Evolutionary conservation across 805 yeast genomes (phyloP), one percentile per base, ranked within the genome.

Genomic region (Schwanniomyces occidentalis): DNA sequence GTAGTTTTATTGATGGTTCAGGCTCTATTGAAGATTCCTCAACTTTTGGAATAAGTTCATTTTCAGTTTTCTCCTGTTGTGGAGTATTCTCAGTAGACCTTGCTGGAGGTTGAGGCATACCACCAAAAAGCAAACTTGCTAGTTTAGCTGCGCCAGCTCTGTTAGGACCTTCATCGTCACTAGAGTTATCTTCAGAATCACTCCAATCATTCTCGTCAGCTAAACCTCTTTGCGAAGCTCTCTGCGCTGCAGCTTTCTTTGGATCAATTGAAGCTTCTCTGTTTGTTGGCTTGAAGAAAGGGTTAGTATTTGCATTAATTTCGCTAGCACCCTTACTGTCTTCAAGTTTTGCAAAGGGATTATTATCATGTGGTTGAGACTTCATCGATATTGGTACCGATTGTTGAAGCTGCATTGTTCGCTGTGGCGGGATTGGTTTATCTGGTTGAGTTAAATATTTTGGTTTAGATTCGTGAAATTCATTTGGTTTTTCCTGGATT

Each of bases 211-310:
- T 67, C 24, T 61, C 67, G 17, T 52, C 59, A 6, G 62, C 61
- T 26, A 63, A 49, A 4, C 82, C 82, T 57, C 90, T 70, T 54
- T 85, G 91, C 6, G 85, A 76, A 17, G 75, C 78, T 58, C 93
- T 70, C 57, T 84, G 90, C 2, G 81, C 82, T 37, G 79, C 82
- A 18, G 84, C 76, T 40, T 78, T 76, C 41, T 69, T 69, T 1
- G 75, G 63, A 50, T 82, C 86, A 44, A 80, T 61, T 2, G 48
- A 49, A 4, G 58, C 46, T 7, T 50, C 62, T 6, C 45, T 38
- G 5, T 31, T 33, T 7, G 44, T 38, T 6, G 78, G 75, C 48
- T 76, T 78, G 56, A 82, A 82, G 51, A 82, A 82, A 33, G 87
- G 85, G 41, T 74, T 75, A 32, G 72, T 69, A 30, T 43, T 53